Base-by-base conservation (phyloP, 202 grass and related monocot genomes). In the Sporobolus alterniflorus region DNA sequence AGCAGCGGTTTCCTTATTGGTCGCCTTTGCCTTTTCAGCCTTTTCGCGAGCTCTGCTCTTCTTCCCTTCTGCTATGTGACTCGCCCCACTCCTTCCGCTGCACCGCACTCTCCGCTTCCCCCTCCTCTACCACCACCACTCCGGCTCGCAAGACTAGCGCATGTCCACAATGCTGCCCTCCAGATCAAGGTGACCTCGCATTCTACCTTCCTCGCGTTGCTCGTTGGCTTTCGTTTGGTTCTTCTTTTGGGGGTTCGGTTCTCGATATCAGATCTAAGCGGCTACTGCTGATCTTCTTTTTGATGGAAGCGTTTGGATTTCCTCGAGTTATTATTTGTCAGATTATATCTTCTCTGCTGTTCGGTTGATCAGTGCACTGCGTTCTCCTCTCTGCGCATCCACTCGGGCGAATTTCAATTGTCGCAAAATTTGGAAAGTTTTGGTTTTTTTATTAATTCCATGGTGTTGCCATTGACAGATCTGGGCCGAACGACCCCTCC, bases 121-220 rank as follows among this genome's bases (percentile, higher is more conserved):
- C 11, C 5, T 15, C 10, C 17, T 9, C 9, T 25, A 41, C 49
- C 64, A 66, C 31, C 47, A 13, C 21, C 36, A 39, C 36, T 0
- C 50, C 50, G 51, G 51, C 7, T 7, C 36, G 51, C 7, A 18
- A 22, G 21, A 51, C 18, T 30, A 39, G 17, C 48, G 15, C 22
- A 70, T 80, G 83, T 87, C 90, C 76, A 66, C 94, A 87, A 96
- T 91, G 94, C 79, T 88, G 85, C 85, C 94, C 59, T 93, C 88
- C 68, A 96, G 81, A 89, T 81, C 94, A 28, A 96, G 89, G 94
- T 96, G 33, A 9, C 6, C 9, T 6, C 77, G 56, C 2, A 1
- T 18, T 66, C 44, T 25, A 25, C 59, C 6, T 5, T 10, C 47
- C 0, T 51, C 3, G 0, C 22, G 12, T 50, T 49, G 7, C 2